Conservation (phyloP, 2,329 filamentous ascomycete species). For the Huntiella abstrusa region DNA sequence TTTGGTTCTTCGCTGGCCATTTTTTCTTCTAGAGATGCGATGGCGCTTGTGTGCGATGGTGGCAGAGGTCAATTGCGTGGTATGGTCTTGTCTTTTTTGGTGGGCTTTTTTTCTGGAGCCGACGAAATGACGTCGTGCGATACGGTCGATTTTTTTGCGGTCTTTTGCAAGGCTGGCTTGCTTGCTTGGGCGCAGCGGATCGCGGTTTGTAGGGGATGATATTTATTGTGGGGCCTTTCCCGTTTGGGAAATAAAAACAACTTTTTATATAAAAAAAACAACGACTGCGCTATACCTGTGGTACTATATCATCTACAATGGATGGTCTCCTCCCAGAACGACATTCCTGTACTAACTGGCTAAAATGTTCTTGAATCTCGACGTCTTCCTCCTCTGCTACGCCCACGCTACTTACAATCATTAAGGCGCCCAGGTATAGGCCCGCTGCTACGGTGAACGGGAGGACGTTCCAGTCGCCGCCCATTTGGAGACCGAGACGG, state of each 20-base stretch:
- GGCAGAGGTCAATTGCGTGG: no score
- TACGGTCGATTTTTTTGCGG: no score
- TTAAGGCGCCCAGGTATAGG: slow-evolving; percentile 9
- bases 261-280: neutral
- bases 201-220: no score
- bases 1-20: slow-evolving; percentile 18
- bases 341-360: neutral
- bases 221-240: no score
- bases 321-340: neutral
- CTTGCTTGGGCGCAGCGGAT: no score
- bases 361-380: neutral
- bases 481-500: slow-evolving; percentile 10
- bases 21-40: neutral
- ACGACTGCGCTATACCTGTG: neutral
- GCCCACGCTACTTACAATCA: slow-evolving; percentile 8
- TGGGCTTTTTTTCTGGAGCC: no score
- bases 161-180: no score
- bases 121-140: no score
- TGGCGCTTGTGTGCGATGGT: neutral
- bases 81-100: no score
- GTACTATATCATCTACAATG: neutral
- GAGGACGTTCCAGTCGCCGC: slow-evolving; percentile 11
- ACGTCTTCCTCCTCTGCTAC: slow-evolving; percentile 3
- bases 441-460: slow-evolving; percentile 11
- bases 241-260: no score